Base-by-base conservation (phyloP, 768 basidiomycete genomes). In the Naganishia vishniacii region DNA sequence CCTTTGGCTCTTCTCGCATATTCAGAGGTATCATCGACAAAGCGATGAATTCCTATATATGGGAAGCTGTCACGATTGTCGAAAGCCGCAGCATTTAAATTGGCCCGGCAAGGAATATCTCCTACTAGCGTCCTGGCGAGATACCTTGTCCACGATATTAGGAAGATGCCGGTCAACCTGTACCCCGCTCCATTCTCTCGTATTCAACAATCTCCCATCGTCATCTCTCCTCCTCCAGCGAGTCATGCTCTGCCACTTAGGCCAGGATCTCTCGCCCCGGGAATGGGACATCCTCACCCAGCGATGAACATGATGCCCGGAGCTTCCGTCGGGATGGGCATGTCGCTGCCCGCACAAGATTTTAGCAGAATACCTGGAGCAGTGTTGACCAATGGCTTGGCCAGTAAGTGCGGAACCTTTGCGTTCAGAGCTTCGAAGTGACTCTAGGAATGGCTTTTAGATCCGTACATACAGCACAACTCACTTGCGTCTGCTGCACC, bases 141-240 rank as follows among this genome's bases (percentile, higher is more conserved):
- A n/a, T n/a, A n/a, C n/a, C n/a, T n/a, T n/a, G n/a, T n/a, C n/a
- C n/a, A n/a, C n/a, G n/a, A n/a, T n/a, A n/a, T n/a, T n/a, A n/a
- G n/a, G n/a, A n/a, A 25, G 13, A 56, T 56, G 53, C 53, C 53
- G 37, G 53, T 56, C n/a, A 56, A 56, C 26, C 23, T 56, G 53
- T 56, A 37, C 25, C 53, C 53, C 11, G 53, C 53, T 16, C 53
- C 53, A 11, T 56, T 23, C 26, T 56, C 53, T 40, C 53, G 53
- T 12, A 40, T 56, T 40, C 53, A 56, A 34, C 53, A 56, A 37
- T 34, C 53, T 4, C 53, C 53, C 23, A 56, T 56, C 8, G 40
- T 56, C 23, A 56, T 56, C 9, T 56, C 53, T 2, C 37, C 53
- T 7, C 32, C 53, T 25, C 53, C 53, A 15, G 53, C 53, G 1